Base-by-base conservation (phyloP, 2,329 filamentous ascomycete species). In the Seiridium cupressi region DNA sequence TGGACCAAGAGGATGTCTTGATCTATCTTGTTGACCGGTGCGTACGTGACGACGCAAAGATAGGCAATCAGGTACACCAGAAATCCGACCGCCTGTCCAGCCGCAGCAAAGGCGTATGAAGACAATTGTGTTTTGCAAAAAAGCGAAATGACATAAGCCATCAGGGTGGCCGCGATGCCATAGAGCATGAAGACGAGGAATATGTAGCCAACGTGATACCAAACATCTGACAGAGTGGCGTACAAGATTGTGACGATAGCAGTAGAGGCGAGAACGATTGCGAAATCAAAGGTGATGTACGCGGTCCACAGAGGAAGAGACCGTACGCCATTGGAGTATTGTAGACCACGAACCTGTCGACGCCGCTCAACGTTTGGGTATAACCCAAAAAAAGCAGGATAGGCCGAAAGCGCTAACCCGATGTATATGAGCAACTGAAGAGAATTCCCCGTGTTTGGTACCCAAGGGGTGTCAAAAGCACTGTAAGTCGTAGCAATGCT, bases 241-340 rank as follows among this genome's bases (percentile, higher is more conserved):
- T 93, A 93, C 31, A 96, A 85, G 34, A 85, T 85, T 31, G 88
- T 85, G 7, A 85, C 81, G 8, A 95, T 68, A 6, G 87, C 86
- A 26, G 88, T 87, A 34, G 87, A 84, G 3, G 85, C 67, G 11
- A 96, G 70, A 1, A 92, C 88, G 59, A 96, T 87, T 48, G 84
- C 71, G 64, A 93, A 92, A 75, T 97, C 93, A 69, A 97, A 96
- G 0, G 81, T 69, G 1, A 90, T 80, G 70, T 97, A 96, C 1
- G 93, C 91, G 4, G 91, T 75, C 93, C 94, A 97, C 1, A 97
- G 79, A 0, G 93, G 92, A 7, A 91, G 79, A 0, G 91, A 89
- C 10, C 91, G 83, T 35, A 97, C 92, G 51, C 93, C 93, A 69
- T 97, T 97, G 58, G 91, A 96, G 75, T 96, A 97, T 73, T 97